Evolutionary conservation across 2,329 filamentous ascomycete genomes (phyloP), one percentile per base, ranked within the genome.

Genomic region (Neoarthrinium moseri): DNA sequence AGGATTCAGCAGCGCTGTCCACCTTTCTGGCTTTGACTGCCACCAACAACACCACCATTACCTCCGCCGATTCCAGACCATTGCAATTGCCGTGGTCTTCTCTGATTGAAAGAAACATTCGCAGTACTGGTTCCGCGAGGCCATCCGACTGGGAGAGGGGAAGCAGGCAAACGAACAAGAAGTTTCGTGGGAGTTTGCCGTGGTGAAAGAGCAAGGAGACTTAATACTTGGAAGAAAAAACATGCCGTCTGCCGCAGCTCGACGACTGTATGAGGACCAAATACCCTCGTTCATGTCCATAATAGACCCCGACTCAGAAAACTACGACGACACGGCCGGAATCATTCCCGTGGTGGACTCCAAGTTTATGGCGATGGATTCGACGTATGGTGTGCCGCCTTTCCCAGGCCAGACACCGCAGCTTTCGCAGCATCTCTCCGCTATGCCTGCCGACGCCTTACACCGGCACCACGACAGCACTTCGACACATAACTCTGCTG

Each of bases 271-370:
- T 64, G 80, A 85, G 72, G 81, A 84, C 61, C 81, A 84, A 65
- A 84, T 89, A 74, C 85, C 85, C 62, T 83, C 85, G 18, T 87
- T 89, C 59, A 87, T 87, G 84, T 84, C 85, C 47, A 84, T 89
- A 46, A 87, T 86, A 70, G 83, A 84, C 63, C 74, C 85, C 54
- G 81, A 86, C 59, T 68, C 69, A 54, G 77, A 76, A 54, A 73
- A 67, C 47, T 77, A 78, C 62, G 74, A 73, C 47, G 77, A 78
- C 38, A 71, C 71, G 42, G 27, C 41, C 10, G 75, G 74, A 47
- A 68, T 76, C 10, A 74, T 81, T 33, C 78, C 78, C 5, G 64
- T 81, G 30, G 70, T 81, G 44, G 71, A 81, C 52, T 68, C 73
- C 24, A 78, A 78, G 52, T 67, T 79, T 57, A 72, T 75, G 53